Percentiles rank a stretch among this genome's conserved stretches.
These are phyloP conservation scores for Talaromyces stipitatus DNA, from an alignment of 495 filamentous ascomycete genomes.

Conservation along the genomic window DNA sequence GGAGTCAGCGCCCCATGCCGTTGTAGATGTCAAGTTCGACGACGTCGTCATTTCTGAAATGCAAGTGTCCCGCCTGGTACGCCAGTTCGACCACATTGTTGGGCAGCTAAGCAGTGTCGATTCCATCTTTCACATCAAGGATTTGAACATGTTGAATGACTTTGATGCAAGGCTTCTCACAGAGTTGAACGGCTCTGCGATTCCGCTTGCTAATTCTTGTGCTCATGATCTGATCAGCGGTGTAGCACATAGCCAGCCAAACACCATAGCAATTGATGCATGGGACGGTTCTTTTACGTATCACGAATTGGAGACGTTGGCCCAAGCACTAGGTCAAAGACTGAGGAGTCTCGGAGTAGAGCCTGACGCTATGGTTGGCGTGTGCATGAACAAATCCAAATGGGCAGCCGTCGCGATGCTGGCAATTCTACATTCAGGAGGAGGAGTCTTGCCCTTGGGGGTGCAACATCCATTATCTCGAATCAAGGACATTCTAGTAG, in stretches of 20 bases:
- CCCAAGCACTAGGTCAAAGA: constrained; percentile 21
- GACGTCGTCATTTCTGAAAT: not conserved
- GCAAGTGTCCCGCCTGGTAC: constrained; percentile 10
- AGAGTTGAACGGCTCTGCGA: constrained; percentile 10
- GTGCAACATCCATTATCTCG: constrained; percentile 38
- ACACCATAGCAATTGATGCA: constrained; percentile 20
- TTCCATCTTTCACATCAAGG: not conserved
- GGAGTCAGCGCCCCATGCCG: not conserved
- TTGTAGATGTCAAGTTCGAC: not conserved
- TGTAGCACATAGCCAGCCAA: constrained; percentile 15
- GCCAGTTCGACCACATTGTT: constrained; percentile 17
- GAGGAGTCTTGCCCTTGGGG: constrained; percentile 45
- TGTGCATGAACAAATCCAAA: constrained; percentile 36
- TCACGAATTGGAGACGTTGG: constrained; percentile 30
- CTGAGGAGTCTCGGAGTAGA: constrained; percentile 16
- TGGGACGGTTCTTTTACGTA: constrained; percentile 50
- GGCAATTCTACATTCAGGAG: constrained; percentile 40
- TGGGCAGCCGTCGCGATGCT: constrained; percentile 31
- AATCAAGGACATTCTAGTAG: constrained; percentile 37
- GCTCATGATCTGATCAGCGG: constrained; percentile 20
- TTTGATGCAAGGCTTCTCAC: constrained; percentile 10
- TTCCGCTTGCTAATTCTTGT: constrained; percentile 22
- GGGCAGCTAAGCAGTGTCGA: constrained; percentile 5
- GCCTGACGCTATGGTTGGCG: constrained; percentile 27
- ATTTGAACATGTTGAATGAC: constrained; percentile 9